Conservation (phyloP, 306 rosid species). For the Cucumis melo region DNA sequence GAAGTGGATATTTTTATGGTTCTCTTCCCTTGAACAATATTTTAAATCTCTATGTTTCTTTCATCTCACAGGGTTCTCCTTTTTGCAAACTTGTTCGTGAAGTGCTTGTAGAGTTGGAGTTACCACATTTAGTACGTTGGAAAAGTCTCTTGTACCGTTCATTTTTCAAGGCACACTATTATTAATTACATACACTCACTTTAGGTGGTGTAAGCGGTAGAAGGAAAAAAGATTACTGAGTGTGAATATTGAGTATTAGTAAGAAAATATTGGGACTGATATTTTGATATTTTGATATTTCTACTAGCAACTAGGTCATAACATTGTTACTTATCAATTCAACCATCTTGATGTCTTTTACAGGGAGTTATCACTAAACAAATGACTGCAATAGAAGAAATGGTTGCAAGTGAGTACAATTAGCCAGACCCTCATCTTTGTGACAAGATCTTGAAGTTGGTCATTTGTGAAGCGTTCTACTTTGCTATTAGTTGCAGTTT, state of each 20-base stretch:
- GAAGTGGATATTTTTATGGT: neutral
- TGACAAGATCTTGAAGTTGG: too few relatives aligned
- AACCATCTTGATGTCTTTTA: too few relatives aligned
- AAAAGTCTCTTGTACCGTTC: slow-evolving; percentile 10
- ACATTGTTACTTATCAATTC: too few relatives aligned
- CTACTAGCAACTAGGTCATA: too few relatives aligned
- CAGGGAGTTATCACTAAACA: too few relatives aligned
- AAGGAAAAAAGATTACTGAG: neutral
- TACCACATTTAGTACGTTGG: slow-evolving; percentile 68
- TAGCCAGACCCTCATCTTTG: too few relatives aligned
- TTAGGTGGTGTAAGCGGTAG: neutral
- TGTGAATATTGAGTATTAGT: neutral
- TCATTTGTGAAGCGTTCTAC: too few relatives aligned
- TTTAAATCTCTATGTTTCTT: neutral
- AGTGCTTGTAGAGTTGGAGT: slow-evolving; percentile 81
- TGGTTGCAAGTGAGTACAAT: too few relatives aligned
- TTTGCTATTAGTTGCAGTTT: too few relatives aligned
- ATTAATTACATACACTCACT: neutral
- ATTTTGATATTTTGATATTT: too few relatives aligned
- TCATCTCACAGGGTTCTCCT: slow-evolving; percentile 74
- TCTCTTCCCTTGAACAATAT: neutral
- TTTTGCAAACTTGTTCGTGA: slow-evolving; percentile 95
- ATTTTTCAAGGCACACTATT: neutral
- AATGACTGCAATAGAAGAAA: too few relatives aligned
- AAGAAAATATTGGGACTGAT: neutral